phyloP scores from a whole-genome alignment of 192 early-diverging fungal species.

The Jimgerdemannia lactiflua region DNA sequence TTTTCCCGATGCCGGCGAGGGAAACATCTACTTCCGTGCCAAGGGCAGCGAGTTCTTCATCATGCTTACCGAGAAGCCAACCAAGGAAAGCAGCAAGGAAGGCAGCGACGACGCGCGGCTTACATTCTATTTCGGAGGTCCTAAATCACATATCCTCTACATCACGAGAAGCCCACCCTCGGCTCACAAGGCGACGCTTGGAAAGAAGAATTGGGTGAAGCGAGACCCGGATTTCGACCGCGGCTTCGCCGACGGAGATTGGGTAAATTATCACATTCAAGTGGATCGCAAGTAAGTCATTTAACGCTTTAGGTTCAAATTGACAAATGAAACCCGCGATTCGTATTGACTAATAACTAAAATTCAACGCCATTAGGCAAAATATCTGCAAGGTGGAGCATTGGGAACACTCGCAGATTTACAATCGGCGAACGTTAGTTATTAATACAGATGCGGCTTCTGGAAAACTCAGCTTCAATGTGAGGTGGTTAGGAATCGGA shows the following conservation, averaged over 20 bases:
- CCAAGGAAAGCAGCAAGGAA: background rate
- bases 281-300: background rate
- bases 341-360: background rate
- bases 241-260: background rate
- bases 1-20: background rate
- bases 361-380: background rate
- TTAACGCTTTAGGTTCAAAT: background rate
- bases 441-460: background rate
- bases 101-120: background rate
- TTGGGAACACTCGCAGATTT: background rate
- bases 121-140: background rate
- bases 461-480: background rate
- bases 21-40: background rate
- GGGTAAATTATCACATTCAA: background rate
- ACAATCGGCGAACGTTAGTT: background rate
- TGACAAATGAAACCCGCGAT: background rate
- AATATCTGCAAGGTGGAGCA: background rate
- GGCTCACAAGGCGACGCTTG: background rate
- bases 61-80: background rate
- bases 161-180: background rate
- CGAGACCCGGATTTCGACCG: background rate
- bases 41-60: background rate
- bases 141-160: background rate
- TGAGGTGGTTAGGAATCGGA: background rate
- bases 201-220: background rate